Evolutionary conservation across 805 yeast species (phyloP), one percentile per base, ranked within the genome.

Genomic region (Debaryomyces prosopidis): DNA sequence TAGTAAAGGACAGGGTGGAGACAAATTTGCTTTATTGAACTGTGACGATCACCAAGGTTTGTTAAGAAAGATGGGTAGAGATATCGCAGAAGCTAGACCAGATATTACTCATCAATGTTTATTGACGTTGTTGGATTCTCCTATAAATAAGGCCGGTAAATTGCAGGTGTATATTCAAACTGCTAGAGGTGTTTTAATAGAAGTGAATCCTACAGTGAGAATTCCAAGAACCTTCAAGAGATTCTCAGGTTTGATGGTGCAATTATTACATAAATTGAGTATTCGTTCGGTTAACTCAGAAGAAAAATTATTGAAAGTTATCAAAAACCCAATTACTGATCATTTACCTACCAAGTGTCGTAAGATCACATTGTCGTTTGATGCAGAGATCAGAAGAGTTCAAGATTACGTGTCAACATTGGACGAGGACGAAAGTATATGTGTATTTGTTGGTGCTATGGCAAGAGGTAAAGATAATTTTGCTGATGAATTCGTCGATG

Each of bases 391-490:
- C 41, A 80, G 81, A 53, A 79, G 90, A 55, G 96, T 89, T 3
- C 95, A 89, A 67, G 96, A 91, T 60, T 91, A 89, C 63, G 91
- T 91, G 33, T 67, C 65, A 14, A 85, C 85, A 47, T 73, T 94
- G 56, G 96, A 83, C 56, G 84, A 82, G 2, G 96, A 89, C 61
- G 97, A 94, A 72, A 87, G 96, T 62, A 84, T 94, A 56, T 94
- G 99, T 77, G 97, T 94, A 20, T 94, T 94, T 68, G 97, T 94
- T 39, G 99, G 99, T 63, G 96, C 99, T 39, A 94, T 94, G 97
- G 99, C 99, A 16, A 84, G 97, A 67, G 99, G 99, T 61, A 87
- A 86, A 64, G 99, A 94, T 69, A 90, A 84, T 57, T 94, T 94
- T 68, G 99, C 99, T 18, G 99, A 94, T 66, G 98, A 91, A 67